Percentiles rank a stretch among this genome's conserved stretches.
Evolutionary conservation across 2,329 filamentous ascomycete genomes (phyloP).

Genomic region (Neurospora sp.): DNA sequence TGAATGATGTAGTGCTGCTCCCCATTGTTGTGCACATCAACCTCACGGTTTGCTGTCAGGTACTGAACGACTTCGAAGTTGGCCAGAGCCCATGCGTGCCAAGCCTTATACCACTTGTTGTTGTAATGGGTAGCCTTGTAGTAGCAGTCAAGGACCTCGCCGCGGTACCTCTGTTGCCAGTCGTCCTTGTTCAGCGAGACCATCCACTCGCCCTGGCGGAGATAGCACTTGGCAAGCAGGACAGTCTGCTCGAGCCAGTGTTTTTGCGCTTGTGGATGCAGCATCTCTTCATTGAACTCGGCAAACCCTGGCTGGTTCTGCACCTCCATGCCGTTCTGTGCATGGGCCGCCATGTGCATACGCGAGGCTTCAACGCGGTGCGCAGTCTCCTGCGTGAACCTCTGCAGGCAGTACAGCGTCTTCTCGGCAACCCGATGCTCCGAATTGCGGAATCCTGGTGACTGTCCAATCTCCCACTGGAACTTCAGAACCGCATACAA

Average conservation of each 20-base stretch:
- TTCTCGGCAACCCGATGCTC: constrained; percentile 37
- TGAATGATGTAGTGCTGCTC: constrained; percentile 64
- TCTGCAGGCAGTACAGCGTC: constrained; percentile 47
- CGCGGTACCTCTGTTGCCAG: constrained; percentile 78
- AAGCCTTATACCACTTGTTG: constrained; percentile 94
- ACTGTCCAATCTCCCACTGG: constrained; percentile 79
- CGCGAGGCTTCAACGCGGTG: constrained; percentile 43
- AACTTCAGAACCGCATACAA: constrained; percentile 97
- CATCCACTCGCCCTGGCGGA: constrained; percentile 95
- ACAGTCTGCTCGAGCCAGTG: constrained; percentile 51
- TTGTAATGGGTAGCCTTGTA: constrained; percentile 89
- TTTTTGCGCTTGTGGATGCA: constrained; percentile 41
- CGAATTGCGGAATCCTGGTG: constrained; percentile 31
- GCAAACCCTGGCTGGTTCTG: constrained; percentile 36
- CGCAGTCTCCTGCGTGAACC: constrained; percentile 51
- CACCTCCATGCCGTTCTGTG: constrained; percentile 32
- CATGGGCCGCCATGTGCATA: constrained; percentile 32
- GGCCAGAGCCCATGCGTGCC: constrained; percentile 96
- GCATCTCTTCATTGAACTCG: constrained; percentile 37
- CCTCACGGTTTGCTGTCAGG: constrained; percentile 56
- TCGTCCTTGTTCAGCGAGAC: constrained; percentile 74
- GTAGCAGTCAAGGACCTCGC: constrained; percentile 86
- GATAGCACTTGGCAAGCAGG: constrained; percentile 86
- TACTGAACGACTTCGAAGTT: constrained; percentile 97
- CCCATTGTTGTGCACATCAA: constrained; percentile 27